Evolutionary conservation across 169 alveolate species (phyloP).

Genomic region (Eimeria nieschulzi): DNA sequence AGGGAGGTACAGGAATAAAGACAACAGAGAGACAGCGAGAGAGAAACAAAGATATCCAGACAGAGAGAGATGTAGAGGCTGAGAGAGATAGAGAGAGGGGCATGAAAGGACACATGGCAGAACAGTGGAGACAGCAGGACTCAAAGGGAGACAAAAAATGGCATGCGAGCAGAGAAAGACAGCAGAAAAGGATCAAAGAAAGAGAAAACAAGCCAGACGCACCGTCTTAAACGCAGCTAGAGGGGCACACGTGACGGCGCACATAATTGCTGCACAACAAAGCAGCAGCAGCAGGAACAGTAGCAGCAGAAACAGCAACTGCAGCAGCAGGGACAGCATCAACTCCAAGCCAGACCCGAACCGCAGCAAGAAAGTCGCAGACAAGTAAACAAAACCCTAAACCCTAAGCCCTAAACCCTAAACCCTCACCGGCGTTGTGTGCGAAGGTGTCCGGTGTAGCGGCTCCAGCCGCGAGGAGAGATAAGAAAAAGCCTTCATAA

Average conservation of each 20-base stretch:
- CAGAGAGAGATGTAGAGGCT: too few relatives aligned
- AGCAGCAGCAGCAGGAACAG: constrained; percentile 22
- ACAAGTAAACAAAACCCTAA: too few relatives aligned
- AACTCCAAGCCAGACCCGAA: constrained; percentile 11
- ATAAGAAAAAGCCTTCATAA: constrained; percentile 21
- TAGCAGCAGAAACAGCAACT: not conserved
- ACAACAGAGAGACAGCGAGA: too few relatives aligned
- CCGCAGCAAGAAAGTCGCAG: too few relatives aligned
- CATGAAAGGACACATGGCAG: too few relatives aligned
- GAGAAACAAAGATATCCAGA: not conserved
- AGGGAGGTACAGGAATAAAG: too few relatives aligned
- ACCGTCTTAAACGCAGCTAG: constrained; percentile 7
- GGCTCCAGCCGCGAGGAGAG: not conserved
- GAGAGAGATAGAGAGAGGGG: not conserved
- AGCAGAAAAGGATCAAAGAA: not conserved
- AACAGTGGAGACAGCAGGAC: too few relatives aligned
- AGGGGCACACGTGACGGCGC: not conserved
- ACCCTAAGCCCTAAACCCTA: too few relatives aligned
- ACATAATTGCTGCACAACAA: constrained; percentile 11
- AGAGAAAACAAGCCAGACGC: not conserved
- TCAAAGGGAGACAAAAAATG: not conserved
- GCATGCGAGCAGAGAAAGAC: not conserved
- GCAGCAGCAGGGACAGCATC: not conserved
- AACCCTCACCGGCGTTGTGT: not conserved
- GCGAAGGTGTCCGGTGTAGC: not conserved